These are phyloP conservation scores for Chalaropsis thielavioides DNA, from an alignment of 2,329 filamentous ascomycete species.

Conservation along the genomic window DNA sequence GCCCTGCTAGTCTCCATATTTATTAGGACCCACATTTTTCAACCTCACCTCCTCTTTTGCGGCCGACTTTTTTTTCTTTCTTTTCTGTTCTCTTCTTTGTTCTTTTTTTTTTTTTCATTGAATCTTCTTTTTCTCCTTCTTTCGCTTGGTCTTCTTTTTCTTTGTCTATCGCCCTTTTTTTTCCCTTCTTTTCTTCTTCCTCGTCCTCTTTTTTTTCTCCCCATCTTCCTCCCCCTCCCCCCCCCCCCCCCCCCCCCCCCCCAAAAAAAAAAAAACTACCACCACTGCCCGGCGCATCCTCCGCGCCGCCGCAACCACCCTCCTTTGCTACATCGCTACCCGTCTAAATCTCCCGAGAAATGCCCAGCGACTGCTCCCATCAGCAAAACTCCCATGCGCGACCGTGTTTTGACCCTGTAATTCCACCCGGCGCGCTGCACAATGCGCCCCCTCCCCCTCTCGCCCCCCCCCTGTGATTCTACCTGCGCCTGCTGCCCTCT, in stretches of 20 bases:
- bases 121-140: neutral
- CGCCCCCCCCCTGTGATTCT: neutral
- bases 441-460: neutral
- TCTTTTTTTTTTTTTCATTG: neutral
- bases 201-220: neutral
- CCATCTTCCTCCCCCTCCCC: neutral
- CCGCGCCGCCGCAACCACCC: conserved; percentile 8
- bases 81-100: neutral
- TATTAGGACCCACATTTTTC: neutral
- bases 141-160: neutral
- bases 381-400: neutral
- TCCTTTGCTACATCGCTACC: neutral
- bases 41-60: conserved; percentile 3
- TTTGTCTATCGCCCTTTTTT: neutral
- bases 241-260: neutral
- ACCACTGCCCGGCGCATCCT: conserved; percentile 6
- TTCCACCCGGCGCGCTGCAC: neutral
- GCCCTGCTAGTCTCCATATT: neutral
- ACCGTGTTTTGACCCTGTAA: neutral
- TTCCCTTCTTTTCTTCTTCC: neutral
- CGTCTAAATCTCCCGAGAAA: neutral
- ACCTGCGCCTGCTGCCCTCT: neutral
- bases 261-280: too few relatives aligned
- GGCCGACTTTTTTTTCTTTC: neutral
- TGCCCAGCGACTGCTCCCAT: neutral